These are phyloP conservation scores for Leccinellum rugosiceps DNA, from an alignment of 768 basidiomycete genomes.

Conservation along the genomic window DNA sequence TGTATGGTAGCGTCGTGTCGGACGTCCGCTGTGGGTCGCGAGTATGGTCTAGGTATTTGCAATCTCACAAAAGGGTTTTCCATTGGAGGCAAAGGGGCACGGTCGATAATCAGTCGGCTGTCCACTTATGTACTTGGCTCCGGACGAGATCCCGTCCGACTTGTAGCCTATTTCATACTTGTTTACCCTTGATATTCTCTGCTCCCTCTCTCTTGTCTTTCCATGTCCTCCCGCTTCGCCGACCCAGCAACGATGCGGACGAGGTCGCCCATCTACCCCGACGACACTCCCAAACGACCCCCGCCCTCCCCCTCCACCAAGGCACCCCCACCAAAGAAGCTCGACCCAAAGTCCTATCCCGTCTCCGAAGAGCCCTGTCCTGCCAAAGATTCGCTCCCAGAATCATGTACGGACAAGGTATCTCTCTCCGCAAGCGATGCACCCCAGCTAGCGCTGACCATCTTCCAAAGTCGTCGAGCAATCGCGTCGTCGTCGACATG, in stretches of 20 bases:
- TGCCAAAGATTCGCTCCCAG: constrained; percentile 11
- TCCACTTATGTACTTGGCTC: constrained; percentile 30
- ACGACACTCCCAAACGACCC: constrained; percentile 28
- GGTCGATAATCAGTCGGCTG: constrained; percentile 31
- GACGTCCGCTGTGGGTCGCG: constrained; percentile 30
- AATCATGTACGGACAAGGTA: constrained; percentile 30
- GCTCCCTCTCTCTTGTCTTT: neutral
- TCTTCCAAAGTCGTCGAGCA: constrained; percentile 7
- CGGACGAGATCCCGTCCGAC: constrained; percentile 27
- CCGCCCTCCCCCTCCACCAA: constrained; percentile 35
- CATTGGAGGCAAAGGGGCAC: constrained; percentile 15
- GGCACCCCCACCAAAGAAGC: constrained; percentile 29
- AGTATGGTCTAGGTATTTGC: constrained; percentile 25
- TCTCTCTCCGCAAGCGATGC: constrained; percentile 1
- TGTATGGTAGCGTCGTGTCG: constrained; percentile 15
- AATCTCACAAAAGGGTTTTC: constrained; percentile 23
- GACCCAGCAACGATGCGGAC: constrained; percentile 28
- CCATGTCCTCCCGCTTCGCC: constrained; percentile 30
- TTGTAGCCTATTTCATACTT: constrained; percentile 26
- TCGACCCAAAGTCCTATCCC: constrained; percentile 30
- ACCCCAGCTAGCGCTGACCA: constrained; percentile 7
- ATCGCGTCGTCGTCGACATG: constrained; percentile 61
- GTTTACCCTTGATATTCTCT: constrained; percentile 10
- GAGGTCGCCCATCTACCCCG: constrained; percentile 28
- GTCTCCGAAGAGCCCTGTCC: constrained; percentile 26